Conservation (phyloP, 1,139 yeast species). For the Suhomyces bolitotheri region DNA sequence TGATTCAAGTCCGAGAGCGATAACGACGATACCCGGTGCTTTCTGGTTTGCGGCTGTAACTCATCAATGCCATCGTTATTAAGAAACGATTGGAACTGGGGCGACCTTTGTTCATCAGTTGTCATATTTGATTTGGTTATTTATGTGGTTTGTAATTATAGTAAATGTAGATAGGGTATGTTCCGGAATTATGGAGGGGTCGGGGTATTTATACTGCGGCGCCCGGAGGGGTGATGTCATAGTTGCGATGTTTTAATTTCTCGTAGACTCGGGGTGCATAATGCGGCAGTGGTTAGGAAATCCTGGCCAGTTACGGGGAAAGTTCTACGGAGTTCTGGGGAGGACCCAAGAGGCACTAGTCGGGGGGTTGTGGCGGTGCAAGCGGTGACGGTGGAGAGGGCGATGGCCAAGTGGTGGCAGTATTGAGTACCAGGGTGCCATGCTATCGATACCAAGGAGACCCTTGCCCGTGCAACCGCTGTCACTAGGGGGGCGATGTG, state of each 20-base stretch:
- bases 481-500: too few relatives aligned
- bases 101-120: constrained; percentile 14
- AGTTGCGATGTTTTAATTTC: too few relatives aligned
- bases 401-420: background rate
- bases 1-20: constrained; percentile 69
- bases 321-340: background rate
- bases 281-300: background rate
- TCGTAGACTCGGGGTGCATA: too few relatives aligned
- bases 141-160: too few relatives aligned
- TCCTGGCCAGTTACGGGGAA: too few relatives aligned
- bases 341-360: background rate
- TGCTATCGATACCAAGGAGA: too few relatives aligned
- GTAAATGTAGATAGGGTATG: background rate
- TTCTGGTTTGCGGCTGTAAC: constrained; percentile 59
- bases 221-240: constrained; percentile 12
- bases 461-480: too few relatives aligned
- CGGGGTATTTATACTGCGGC: constrained; percentile 10
- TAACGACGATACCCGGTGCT: constrained; percentile 66
- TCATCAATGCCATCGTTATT: constrained; percentile 73
- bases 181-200: background rate
- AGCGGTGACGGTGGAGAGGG: background rate
- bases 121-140: constrained; percentile 3
- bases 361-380: background rate
- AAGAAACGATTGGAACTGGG: constrained; percentile 49
- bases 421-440: too few relatives aligned